Base-by-base conservation (phyloP, 495 filamentous ascomycete species). In the Aspergillus avenaceus region DNA sequence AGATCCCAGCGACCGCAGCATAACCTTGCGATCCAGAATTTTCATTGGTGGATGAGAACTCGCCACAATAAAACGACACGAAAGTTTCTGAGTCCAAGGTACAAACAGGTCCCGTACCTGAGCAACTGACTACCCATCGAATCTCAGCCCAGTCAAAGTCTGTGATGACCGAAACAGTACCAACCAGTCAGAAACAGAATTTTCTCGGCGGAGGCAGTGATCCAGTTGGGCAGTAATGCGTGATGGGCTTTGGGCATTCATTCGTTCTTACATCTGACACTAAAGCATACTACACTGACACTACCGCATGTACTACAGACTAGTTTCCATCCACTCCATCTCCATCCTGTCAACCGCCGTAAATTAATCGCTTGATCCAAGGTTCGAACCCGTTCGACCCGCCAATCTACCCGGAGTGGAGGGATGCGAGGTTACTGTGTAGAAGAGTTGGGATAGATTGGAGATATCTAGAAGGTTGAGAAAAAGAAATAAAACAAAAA, bases 161-260 rank as follows among this genome's bases (percentile, higher is more conserved):
- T 38, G 34, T n/a, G n/a, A n/a, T n/a, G 25, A n/a, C 25, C 31
- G 46, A 49, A 49, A 19, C 13, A 18, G 18, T 34, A 21, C 23
- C 48, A 47, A 29, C 50, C 54, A 51, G 47, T 54, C 24, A 51
- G 32, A 28, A 19, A 18, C 25, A 16, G 19, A 26, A 8, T 26
- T 18, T 26, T 26, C 16, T 26, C 14, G 31, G 32, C 8, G 21
- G 47, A 47, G 47, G 53, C 49, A 52, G 49, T 19, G 34, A 21
- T 38, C n/a, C n/a, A n/a, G 70, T 73, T 73, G 70, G 70, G 70
- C 70, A 71, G 42, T 45, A 65, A 73, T 73, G 66, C 62, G 65
- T 71, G 69, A 55, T 47, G 54, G 42, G 42, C 34, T 53, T 73
- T 73, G 66, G 68, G 68, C 70, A 70, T 44, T 54, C 27, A 47